These are phyloP conservation scores for Jatropha podagrica DNA, from an alignment of 441 rosid species.

Conservation along the genomic window DNA sequence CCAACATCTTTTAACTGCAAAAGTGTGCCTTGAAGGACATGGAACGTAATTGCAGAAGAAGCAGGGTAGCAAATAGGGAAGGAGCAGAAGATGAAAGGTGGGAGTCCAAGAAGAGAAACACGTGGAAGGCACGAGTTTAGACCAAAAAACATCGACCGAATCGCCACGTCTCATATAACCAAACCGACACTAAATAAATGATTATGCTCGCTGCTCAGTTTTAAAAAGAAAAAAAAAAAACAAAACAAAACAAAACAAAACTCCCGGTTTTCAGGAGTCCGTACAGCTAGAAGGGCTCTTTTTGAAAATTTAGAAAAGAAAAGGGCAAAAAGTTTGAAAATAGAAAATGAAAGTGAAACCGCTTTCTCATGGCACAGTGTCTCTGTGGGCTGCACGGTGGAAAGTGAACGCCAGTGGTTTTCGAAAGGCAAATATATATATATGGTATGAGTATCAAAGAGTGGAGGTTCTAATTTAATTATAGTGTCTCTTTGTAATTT, in stretches of 20 bases:
- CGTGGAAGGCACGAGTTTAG: conserved; percentile 15
- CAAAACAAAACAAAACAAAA: too few relatives aligned
- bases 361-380: too few relatives aligned
- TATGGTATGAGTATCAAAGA: too few relatives aligned
- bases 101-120: conserved; percentile 1
- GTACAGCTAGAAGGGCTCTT: not conserved
- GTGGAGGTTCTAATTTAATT: too few relatives aligned
- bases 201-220: not conserved
- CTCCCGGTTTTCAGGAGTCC: conserved; percentile 21
- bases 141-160: not conserved
- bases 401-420: too few relatives aligned
- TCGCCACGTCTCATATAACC: not conserved
- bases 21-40: not conserved
- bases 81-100: not conserved
- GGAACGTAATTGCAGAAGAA: not conserved
- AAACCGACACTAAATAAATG: not conserved
- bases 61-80: not conserved
- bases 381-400: too few relatives aligned
- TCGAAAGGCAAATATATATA: too few relatives aligned
- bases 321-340: not conserved
- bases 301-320: not conserved
- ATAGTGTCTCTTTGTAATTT: not conserved
- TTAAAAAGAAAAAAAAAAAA: too few relatives aligned
- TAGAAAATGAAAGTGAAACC: not conserved
- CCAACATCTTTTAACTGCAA: not conserved